Conservation (phyloP, 768 basidiomycete genomes). For the Tricholomella constricta region DNA sequence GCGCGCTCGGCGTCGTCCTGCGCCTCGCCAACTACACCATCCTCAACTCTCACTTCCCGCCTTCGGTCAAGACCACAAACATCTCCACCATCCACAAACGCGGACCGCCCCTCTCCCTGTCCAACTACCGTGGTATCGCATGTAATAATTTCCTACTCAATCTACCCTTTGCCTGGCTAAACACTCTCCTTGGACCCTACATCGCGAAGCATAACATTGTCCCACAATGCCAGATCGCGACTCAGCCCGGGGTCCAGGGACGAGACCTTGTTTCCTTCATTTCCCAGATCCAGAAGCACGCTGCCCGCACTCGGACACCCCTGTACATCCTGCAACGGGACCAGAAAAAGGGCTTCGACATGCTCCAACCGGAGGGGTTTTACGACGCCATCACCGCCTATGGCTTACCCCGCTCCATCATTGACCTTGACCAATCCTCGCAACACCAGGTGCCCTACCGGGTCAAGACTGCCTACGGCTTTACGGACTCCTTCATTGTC, state of each 20-base stretch:
- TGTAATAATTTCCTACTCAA: slow-evolving; percentile 27
- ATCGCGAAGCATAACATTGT: slow-evolving; percentile 17
- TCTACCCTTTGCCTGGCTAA: slow-evolving; percentile 31
- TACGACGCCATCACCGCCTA: slow-evolving; percentile 32
- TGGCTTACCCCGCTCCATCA: slow-evolving; percentile 23
- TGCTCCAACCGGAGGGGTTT: slow-evolving; percentile 29
- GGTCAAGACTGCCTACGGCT: slow-evolving; percentile 21
- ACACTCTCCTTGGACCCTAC: slow-evolving; percentile 23
- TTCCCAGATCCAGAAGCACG: slow-evolving; percentile 22
- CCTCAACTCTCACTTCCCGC: no score
- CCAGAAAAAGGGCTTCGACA: slow-evolving; percentile 36
- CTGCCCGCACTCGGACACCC: slow-evolving; percentile 18
- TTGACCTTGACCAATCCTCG: slow-evolving; percentile 26
- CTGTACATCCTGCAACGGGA: slow-evolving; percentile 24
- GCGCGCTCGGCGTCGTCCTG: no score
- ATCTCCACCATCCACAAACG: no score
- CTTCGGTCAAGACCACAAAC: no score
- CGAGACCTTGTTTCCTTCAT: slow-evolving; percentile 26
- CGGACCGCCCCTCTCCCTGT: no score
- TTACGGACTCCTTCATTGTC: slow-evolving; percentile 17
- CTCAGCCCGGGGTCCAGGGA: slow-evolving; percentile 28
- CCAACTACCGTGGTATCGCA: slow-evolving; percentile 4
- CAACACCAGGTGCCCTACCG: slow-evolving; percentile 18
- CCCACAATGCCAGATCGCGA: slow-evolving; percentile 27
- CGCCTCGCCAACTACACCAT: no score